These are phyloP conservation scores for Acrodontium crateriforme DNA, from an alignment of 2,329 filamentous ascomycete genomes.

Conservation along the genomic window DNA sequence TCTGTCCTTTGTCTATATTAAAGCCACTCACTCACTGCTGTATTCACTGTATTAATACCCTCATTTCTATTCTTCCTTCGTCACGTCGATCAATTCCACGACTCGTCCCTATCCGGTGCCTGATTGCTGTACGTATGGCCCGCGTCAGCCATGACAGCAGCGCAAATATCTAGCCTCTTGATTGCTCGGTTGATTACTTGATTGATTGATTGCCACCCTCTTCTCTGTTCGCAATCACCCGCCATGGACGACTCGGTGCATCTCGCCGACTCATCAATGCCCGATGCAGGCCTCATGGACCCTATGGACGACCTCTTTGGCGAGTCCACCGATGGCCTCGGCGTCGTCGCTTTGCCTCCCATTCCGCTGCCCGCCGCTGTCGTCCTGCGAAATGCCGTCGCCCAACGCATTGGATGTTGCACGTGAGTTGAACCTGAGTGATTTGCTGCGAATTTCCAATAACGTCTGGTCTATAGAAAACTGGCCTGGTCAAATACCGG, in stretches of 20 bases:
- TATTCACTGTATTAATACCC: no score
- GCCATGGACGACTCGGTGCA: conserved; percentile 9
- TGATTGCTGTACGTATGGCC: no score
- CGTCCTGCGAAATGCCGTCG: conserved; percentile 59
- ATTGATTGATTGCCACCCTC: no score
- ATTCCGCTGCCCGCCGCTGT: conserved; percentile 45
- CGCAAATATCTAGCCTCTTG: no score
- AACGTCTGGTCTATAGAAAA: conserved; percentile 36
- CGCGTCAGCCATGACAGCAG: no score
- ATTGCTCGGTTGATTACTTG: no score
- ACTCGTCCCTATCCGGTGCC: no score
- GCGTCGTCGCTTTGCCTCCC: conserved; percentile 41
- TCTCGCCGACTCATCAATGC: conserved; percentile 11
- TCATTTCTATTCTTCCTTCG: no score
- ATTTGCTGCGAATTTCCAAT: conserved; percentile 1
- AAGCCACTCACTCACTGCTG: no score
- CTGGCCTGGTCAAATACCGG: conserved; percentile 82
- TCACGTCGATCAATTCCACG: no score
- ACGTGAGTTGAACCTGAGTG: conserved; percentile 47
- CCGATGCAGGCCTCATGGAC: conserved; percentile 37
- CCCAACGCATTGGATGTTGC: conserved; percentile 62
- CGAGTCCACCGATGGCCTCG: conserved; percentile 41
- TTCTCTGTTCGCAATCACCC: conserved; percentile 7
- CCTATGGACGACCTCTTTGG: conserved; percentile 63
- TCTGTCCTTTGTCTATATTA: no score